Base-by-base conservation (phyloP, 345 rosid species). In the Aquilaria sinensis region DNA sequence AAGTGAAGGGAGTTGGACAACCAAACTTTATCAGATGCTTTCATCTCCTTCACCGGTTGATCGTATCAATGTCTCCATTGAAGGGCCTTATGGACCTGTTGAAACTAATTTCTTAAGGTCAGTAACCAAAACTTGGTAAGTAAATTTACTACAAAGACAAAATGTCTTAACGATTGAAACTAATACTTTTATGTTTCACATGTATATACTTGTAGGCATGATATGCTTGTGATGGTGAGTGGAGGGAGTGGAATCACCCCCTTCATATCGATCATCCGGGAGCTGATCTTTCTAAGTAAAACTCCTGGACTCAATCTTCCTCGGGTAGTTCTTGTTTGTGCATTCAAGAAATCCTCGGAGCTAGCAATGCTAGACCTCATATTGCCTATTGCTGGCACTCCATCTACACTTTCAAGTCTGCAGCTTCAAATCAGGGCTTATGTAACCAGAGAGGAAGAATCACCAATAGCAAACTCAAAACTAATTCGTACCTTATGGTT, bases 211-310 rank as follows among this genome's bases (percentile, higher is more conserved):
- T 52, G 54, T 56, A 91, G 96, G 86, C 85, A 89, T 50, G 93
- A 82, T 14, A 75, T 66, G 32, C 76, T 90, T 12, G 89, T 90
- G 58, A 80, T 90, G 94, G 83, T 90, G 68, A 81, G 97, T 23
- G 98, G 97, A 77, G 97, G 97, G 50, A 93, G 96, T 67, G 97
- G 96, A 6, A 86, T 93, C 4, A 83, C 96, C 29, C 96, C 98
- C 2, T 88, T 86, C 73, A 79, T 90, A 57, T 88, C 98, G n/a
- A 47, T 93, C 57, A 76, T 83, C 12, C 77, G 93, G 55, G 91
- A 89, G 55, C 66, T 84, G 31, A 77, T 86, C 31, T 78, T 69
- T 32, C 67, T 67, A 47, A 75, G 77, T 62, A 67, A 70, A 66
- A 66, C 16, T 12, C 32, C 65, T n/a, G 53, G 70, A 47, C 41